Base-by-base conservation (phyloP, 768 basidiomycete species). In the Amanita exitialis region DNA sequence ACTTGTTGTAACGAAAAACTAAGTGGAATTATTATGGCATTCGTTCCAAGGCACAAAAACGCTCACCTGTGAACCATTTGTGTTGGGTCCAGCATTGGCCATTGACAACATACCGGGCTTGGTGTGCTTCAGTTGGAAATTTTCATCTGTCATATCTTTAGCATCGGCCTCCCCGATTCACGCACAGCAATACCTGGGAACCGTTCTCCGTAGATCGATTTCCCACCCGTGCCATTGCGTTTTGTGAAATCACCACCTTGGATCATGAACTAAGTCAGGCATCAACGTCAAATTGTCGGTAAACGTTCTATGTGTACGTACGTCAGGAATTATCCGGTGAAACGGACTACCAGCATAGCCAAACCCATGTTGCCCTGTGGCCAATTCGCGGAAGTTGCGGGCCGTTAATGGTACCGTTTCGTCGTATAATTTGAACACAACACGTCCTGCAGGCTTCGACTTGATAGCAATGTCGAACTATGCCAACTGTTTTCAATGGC, bases 221-320 rank as follows among this genome's bases (percentile, higher is more conserved):
- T 75, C n/a, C 87, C 87, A 30, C 90, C 87, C 0, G 85, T 90
- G 12, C 86, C 86, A 55, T 90, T 78, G 55, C 77, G 72, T 8
- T 67, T 62, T 27, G 86, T 89, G 66, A 91, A 90, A 67, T 93
- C 90, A 21, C 90, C 90, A 21, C 88, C 90, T 64, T 91, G 90
- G 42, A 86, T 65, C 89, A 91, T 91, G 69, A 87, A 89, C 77
- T 78, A 53, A 6, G 54, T 16, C 20, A 27, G 27, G 30, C 46
- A 54, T 51, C 10, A 43, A 39, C 25, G 25, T 20, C 27, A 27
- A 41, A 16, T 15, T 5, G 21, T 37, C 23, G 10, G 36, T n/a
- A 32, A 18, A 23, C 16, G 6, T 46, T 10, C 15, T 4, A 15
- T 2, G 6, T n/a, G 7, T 4, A 67, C 77, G 27, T 42, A 81